These are phyloP conservation scores for Dryas alaskensis DNA, from an alignment of 306 rosid genomes.

Conservation along the genomic window DNA sequence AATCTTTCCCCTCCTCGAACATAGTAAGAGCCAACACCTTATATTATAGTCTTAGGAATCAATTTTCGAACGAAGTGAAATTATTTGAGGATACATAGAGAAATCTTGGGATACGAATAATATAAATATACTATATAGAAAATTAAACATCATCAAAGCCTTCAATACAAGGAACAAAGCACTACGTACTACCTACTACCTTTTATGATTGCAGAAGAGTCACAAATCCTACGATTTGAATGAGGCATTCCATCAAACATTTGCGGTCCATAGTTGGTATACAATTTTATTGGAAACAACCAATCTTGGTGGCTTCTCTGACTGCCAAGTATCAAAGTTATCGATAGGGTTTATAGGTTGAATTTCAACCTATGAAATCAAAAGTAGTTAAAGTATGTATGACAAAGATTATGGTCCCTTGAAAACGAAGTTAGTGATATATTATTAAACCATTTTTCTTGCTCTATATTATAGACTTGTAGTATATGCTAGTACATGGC, in stretches of 20 bases:
- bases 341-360: conserved; percentile 14
- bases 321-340: conserved; percentile 18
- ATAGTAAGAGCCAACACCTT: not conserved
- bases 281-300: not conserved
- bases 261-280: not conserved
- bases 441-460: not conserved
- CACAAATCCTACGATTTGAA: conserved; percentile 10
- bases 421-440: conserved; percentile 5
- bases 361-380: no score
- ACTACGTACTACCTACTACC: not conserved
- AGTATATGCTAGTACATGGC: not conserved
- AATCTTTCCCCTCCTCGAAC: not conserved
- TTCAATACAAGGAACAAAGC: not conserved
- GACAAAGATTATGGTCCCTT: not conserved
- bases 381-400: no score
- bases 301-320: conserved; percentile 14
- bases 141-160: not conserved
- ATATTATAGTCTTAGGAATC: not conserved
- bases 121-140: not conserved
- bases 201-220: not conserved
- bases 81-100: not conserved
- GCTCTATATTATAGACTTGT: not conserved
- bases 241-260: conserved; percentile 14
- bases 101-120: not conserved
- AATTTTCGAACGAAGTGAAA: not conserved